Conservation (phyloP, 129 eudicot genomes). For the Flaveria linearis region DNA sequence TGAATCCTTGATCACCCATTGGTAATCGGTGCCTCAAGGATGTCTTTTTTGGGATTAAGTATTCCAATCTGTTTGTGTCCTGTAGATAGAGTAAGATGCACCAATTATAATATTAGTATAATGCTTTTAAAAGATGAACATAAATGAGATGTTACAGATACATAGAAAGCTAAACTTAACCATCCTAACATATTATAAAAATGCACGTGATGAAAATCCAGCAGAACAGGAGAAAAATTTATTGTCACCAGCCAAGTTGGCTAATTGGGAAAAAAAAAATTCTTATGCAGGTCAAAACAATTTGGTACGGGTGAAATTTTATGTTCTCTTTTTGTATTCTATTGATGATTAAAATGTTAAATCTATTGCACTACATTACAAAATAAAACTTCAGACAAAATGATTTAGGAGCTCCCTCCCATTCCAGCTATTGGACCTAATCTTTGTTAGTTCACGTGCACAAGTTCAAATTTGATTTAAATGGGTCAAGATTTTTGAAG, state of each 20-base stretch:
- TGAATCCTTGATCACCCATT: constrained; percentile 97
- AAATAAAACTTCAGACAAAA: background rate
- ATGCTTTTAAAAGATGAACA: background rate
- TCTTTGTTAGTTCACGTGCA: too few relatives aligned
- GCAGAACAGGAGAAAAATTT: background rate
- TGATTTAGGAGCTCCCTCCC: background rate
- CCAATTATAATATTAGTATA: background rate
- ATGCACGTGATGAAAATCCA: background rate
- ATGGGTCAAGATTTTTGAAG: too few relatives aligned
- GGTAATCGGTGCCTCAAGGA: constrained; percentile 86
- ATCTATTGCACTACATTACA: background rate
- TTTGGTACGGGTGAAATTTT: too few relatives aligned
- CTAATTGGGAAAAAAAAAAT: too few relatives aligned
- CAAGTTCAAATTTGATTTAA: too few relatives aligned
- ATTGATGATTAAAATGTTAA: too few relatives aligned
- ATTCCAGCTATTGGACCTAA: background rate
- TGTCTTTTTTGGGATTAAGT: constrained; percentile 82
- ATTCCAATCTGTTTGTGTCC: constrained; percentile 83
- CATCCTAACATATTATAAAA: background rate
- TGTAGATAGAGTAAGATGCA: constrained; percentile 33
- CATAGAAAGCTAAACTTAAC: background rate
- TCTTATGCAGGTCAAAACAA: too few relatives aligned
- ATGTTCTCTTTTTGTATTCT: too few relatives aligned
- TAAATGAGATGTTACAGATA: background rate
- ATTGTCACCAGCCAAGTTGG: too few relatives aligned